These are phyloP conservation scores for Gossypium australe DNA, from an alignment of 345 rosid species.

Conservation along the genomic window DNA sequence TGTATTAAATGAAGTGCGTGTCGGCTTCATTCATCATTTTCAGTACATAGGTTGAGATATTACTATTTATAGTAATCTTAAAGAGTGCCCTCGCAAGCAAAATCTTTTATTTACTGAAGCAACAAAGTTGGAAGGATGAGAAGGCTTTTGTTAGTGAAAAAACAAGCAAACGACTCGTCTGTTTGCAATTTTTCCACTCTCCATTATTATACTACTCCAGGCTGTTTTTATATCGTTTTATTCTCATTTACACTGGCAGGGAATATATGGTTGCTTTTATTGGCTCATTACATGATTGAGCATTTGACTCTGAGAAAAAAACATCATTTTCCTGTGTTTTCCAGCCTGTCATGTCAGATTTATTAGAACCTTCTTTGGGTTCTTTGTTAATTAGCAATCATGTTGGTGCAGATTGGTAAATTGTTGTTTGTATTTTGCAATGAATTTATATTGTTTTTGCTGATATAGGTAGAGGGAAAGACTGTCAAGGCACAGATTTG, in stretches of 20 bases:
- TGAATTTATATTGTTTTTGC: background rate
- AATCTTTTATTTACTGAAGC: background rate
- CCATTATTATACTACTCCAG: background rate
- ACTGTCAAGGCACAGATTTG: slow-evolving; percentile 79
- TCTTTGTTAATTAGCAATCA: background rate
- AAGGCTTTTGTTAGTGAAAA: background rate
- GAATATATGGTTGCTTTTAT: background rate
- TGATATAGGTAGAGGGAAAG: slow-evolving; percentile 66
- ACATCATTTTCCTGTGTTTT: background rate
- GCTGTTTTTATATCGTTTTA: background rate
- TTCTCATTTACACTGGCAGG: background rate
- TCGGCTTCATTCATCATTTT: background rate
- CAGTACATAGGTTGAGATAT: background rate
- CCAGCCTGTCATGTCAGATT: slow-evolving; percentile 1
- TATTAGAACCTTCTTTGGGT: background rate
- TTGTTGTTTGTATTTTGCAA: background rate
- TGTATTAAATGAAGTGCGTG: background rate
- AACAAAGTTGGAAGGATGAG: background rate
- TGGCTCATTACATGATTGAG: slow-evolving; percentile 4
- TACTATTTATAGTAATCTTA: background rate
- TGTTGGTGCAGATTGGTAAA: background rate
- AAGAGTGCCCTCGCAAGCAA: background rate
- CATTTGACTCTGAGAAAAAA: background rate
- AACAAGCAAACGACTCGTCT: background rate
- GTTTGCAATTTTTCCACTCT: background rate